Evolutionary conservation across 768 basidiomycete genomes (phyloP).

Genomic region (Xerocomellus chrysenteron): DNA sequence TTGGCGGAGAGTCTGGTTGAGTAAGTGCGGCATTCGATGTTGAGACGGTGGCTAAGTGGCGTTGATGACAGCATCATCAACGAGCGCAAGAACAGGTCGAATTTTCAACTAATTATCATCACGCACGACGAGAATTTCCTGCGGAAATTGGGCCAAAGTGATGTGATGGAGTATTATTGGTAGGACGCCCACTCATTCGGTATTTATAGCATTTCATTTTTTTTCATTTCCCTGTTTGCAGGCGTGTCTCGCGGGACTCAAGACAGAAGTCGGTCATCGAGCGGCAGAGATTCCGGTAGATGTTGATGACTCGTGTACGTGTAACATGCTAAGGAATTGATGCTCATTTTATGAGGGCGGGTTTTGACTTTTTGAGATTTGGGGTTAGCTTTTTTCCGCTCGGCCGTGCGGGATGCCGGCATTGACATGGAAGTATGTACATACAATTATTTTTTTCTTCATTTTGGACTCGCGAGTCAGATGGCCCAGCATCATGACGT

Average conservation of each 20-base stretch:
- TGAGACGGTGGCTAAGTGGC: background rate
- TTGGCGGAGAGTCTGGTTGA: slow-evolving; percentile 89
- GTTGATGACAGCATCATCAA: slow-evolving; percentile 73
- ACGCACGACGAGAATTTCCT: slow-evolving; percentile 98
- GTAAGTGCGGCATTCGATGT: slow-evolving; percentile 49
- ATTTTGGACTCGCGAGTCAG: slow-evolving; percentile 2
- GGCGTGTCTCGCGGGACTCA: slow-evolving; percentile 75
- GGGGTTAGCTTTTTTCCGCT: slow-evolving; percentile 7
- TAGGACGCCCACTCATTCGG: slow-evolving; percentile 25
- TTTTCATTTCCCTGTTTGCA: slow-evolving; percentile 26
- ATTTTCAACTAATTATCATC: slow-evolving; percentile 96
- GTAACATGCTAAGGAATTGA: background rate
- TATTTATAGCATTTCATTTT: background rate
- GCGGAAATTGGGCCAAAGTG: slow-evolving; percentile 80
- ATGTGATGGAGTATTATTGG: slow-evolving; percentile 97
- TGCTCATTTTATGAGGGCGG: background rate
- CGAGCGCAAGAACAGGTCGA: slow-evolving; percentile 82
- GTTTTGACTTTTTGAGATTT: slow-evolving; percentile 11
- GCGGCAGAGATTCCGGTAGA: slow-evolving; percentile 62
- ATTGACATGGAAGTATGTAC: background rate
- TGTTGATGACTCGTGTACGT: slow-evolving; percentile 7
- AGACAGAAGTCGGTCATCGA: slow-evolving; percentile 80
- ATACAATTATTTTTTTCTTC: background rate
- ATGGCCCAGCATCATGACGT: slow-evolving; percentile 7
- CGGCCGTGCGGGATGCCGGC: slow-evolving; percentile 7